Evolutionary conservation across 768 basidiomycete genomes (phyloP), one percentile per base, ranked within the genome.

Genomic region (Tulasnella sp.): DNA sequence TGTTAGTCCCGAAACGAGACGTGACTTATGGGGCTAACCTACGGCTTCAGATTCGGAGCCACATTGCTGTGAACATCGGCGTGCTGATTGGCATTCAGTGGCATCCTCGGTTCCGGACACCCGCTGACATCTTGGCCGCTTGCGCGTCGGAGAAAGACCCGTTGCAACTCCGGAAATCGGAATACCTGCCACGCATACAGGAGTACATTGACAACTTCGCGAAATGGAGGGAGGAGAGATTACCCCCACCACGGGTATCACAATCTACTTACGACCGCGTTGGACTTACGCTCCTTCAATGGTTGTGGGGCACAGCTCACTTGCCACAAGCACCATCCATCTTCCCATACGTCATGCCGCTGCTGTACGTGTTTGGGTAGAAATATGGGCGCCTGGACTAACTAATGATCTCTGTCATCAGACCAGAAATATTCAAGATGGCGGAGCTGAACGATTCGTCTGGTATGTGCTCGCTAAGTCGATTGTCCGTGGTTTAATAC

Each of bases 251-350:
- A 0, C 79, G 88, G 60, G 88, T 88, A 60, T 84, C 80, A 63
- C 86, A 91, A 67, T 95, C 92, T 8, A 80, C 82, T 78, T 93
- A 93, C 69, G 92, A 95, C 72, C 91, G 88, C 74, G 81, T 89
- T 62, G 88, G 88, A 2, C 72, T 89, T 58, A 88, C 89, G 88
- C 86, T 87, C 61, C 69, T 91, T 29, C 78, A 84, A 67, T 91
- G 86, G 87, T 73, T 92, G 32, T 88, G 86, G 83, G 73, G 81
- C 29, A 82, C 83, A 41, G 81, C 86, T 24, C 82, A 90, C 70
- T 81, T 84, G 34, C 77, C 84, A 2, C 82, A 86, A 65, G 87
- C 88, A 24, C 79, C 80, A 29, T 74, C 87, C 44, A 76, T 86
- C 26, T 85, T 91, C 70, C 86, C 87, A 49, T 91, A 88, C 66